Evolutionary conservation across 2,329 filamentous ascomycete genomes (phyloP).

Genomic region (Scedosporium boydii): DNA sequence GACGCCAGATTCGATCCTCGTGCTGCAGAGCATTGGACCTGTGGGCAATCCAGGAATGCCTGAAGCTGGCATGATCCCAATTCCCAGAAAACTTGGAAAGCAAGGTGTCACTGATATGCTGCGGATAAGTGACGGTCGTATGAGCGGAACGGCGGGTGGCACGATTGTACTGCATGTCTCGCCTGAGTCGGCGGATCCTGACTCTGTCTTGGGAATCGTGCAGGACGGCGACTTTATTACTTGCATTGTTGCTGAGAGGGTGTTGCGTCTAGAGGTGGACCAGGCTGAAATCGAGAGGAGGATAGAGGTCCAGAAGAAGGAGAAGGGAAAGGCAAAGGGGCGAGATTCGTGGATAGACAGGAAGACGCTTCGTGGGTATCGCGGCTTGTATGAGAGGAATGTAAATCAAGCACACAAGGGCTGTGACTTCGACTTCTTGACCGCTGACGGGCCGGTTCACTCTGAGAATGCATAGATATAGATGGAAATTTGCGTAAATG

Average conservation of each 20-base stretch:
- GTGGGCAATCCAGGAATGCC: slow-evolving; percentile 91
- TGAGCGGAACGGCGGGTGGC: slow-evolving; percentile 77
- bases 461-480: background rate
- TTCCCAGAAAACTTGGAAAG: slow-evolving; percentile 68
- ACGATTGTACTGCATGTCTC: slow-evolving; percentile 85
- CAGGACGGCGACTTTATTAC: slow-evolving; percentile 67
- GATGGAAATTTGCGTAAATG: too few relatives aligned
- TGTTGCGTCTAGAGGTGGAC: slow-evolving; percentile 48
- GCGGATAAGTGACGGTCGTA: slow-evolving; percentile 77
- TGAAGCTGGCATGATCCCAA: slow-evolving; percentile 57
- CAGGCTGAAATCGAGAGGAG: slow-evolving; percentile 60
- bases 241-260: slow-evolving; percentile 63
- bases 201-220: slow-evolving; percentile 69
- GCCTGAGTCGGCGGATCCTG: slow-evolving; percentile 70
- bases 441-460: slow-evolving; percentile 25
- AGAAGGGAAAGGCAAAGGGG: slow-evolving; percentile 17
- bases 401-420: slow-evolving; percentile 54
- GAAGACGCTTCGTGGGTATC: slow-evolving; percentile 41
- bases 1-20: slow-evolving; percentile 49
- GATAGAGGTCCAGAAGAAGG: slow-evolving; percentile 46
- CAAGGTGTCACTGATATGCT: slow-evolving; percentile 71
- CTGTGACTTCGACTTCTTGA: slow-evolving; percentile 54
- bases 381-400: slow-evolving; percentile 47
- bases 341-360: slow-evolving; percentile 24
- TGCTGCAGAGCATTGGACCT: slow-evolving; percentile 82